Conservation (phyloP, 306 rosid species). For the Abrus pulchellus region DNA sequence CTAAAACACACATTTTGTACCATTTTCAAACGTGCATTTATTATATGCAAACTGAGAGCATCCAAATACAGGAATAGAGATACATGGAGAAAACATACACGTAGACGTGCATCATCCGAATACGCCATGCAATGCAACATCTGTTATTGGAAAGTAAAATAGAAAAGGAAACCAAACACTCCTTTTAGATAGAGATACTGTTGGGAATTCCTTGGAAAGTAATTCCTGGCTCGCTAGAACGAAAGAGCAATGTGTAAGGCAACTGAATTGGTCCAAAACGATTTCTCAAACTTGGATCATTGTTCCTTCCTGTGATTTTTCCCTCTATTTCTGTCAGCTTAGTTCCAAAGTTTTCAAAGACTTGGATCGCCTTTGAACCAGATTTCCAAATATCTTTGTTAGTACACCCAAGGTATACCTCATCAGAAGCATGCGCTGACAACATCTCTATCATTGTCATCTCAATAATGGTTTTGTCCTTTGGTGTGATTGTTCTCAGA, state of each 20-base stretch:
- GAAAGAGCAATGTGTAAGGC: constrained; percentile 77
- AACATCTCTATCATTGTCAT: constrained; percentile 70
- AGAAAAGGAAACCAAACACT: not conserved
- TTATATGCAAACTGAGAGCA: too few relatives aligned
- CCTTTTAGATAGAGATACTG: constrained; percentile 61
- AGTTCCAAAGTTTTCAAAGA: constrained; percentile 38
- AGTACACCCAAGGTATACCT: constrained; percentile 62
- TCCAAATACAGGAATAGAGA: too few relatives aligned
- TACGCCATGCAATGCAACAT: not conserved
- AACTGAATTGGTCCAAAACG: constrained; percentile 65
- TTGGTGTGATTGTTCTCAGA: constrained; percentile 71
- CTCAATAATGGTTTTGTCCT: constrained; percentile 58
- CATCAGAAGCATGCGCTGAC: constrained; percentile 77
- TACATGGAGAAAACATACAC: not conserved
- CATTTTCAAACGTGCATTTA: too few relatives aligned
- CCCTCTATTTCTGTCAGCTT: constrained; percentile 48
- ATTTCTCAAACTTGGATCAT: constrained; percentile 43
- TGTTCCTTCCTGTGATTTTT: constrained; percentile 35
- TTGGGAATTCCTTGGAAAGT: constrained; percentile 79
- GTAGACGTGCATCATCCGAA: not conserved
- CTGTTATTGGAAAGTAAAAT: not conserved
- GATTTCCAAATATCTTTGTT: constrained; percentile 47
- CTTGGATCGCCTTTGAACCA: constrained; percentile 44
- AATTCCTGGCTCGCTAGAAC: constrained; percentile 66
- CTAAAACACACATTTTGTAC: too few relatives aligned